A percentile compares a stretch with the other conserved stretches of the same genome.
Evolutionary conservation across 2,329 filamentous ascomycete species (phyloP).

Genomic region (Fusarium cyanostomum): DNA sequence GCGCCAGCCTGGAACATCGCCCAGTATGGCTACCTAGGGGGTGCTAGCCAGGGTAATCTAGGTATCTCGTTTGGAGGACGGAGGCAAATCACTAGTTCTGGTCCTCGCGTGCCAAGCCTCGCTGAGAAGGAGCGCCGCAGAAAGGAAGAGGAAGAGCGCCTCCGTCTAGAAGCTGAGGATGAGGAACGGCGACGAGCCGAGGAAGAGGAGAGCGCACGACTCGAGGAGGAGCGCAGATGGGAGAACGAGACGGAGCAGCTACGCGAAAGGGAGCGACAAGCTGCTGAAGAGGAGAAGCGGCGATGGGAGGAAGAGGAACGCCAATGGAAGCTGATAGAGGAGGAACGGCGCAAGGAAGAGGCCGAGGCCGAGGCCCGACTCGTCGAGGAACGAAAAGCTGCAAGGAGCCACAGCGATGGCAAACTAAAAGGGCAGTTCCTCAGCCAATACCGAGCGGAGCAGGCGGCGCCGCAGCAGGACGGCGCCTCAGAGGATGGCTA

Average conservation of each 20-base stretch:
- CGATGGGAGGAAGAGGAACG: constrained; percentile 81
- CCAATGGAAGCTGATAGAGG: constrained; percentile 81
- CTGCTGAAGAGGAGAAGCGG: constrained; percentile 73
- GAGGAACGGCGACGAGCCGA: constrained; percentile 59
- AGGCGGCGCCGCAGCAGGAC: constrained; percentile 44
- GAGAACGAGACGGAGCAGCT: constrained; percentile 70
- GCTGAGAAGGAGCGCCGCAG: constrained; percentile 83
- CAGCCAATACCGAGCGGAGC: constrained; percentile 84
- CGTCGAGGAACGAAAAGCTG: constrained; percentile 71
- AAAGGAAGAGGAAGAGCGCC: constrained; percentile 68
- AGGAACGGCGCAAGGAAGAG: constrained; percentile 76
- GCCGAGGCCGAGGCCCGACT: constrained; percentile 74
- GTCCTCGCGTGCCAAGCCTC: constrained; percentile 80
- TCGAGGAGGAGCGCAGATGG: constrained; percentile 73
- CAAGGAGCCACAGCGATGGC: constrained; percentile 70
- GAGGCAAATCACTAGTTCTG: constrained; percentile 88
- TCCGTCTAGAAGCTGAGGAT: constrained; percentile 64
- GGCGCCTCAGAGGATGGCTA: constrained; percentile 57
- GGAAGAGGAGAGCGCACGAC: constrained; percentile 71
- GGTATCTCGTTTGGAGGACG: constrained; percentile 92
- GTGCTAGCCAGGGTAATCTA: constrained; percentile 93
- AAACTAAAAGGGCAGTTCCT: constrained; percentile 84
- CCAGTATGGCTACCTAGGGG: constrained; percentile 98
- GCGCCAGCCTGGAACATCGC: constrained; percentile 97
- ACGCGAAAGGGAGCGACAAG: constrained; percentile 68